phyloP scores from a whole-genome alignment of 2,329 filamentous ascomycete species.

The Ustulina deusta region DNA sequence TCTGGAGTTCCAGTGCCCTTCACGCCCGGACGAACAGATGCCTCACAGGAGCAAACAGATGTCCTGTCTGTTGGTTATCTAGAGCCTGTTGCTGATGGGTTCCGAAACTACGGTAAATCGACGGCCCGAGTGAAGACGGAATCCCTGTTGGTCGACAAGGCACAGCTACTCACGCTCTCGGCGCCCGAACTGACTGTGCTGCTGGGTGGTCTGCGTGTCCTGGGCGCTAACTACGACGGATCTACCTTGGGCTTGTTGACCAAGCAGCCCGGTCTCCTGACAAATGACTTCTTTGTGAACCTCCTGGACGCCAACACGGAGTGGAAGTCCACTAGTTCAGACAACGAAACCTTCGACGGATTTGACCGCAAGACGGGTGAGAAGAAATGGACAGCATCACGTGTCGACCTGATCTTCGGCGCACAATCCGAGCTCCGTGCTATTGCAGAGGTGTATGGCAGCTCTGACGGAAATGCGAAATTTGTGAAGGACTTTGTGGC shows the following conservation, averaged over 20 bases:
- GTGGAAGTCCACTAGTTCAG: slow-evolving; percentile 69
- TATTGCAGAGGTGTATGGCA: slow-evolving; percentile 76
- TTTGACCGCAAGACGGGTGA: slow-evolving; percentile 72
- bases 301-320: slow-evolving; percentile 74
- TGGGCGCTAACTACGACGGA: slow-evolving; percentile 78
- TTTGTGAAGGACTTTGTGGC: slow-evolving; percentile 78
- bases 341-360: slow-evolving; percentile 71
- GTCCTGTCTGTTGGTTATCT: slow-evolving; percentile 72
- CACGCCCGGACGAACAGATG: slow-evolving; percentile 77
- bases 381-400: slow-evolving; percentile 77
- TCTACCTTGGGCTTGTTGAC: slow-evolving; percentile 77
- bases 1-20: slow-evolving; percentile 75
- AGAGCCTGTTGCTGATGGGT: slow-evolving; percentile 77
- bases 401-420: slow-evolving; percentile 77
- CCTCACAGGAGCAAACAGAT: slow-evolving; percentile 79
- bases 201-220: slow-evolving; percentile 76
- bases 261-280: slow-evolving; percentile 73
- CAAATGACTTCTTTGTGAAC: slow-evolving; percentile 87
- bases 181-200: slow-evolving; percentile 78
- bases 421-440: slow-evolving; percentile 80
- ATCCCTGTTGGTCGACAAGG: slow-evolving; percentile 77
- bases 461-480: slow-evolving; percentile 68
- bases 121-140: slow-evolving; percentile 72
- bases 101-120: slow-evolving; percentile 81
- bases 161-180: slow-evolving; percentile 76